These are phyloP conservation scores for Cercospora citrullina DNA, from an alignment of 2,329 filamentous ascomycete species.

Conservation along the genomic window DNA sequence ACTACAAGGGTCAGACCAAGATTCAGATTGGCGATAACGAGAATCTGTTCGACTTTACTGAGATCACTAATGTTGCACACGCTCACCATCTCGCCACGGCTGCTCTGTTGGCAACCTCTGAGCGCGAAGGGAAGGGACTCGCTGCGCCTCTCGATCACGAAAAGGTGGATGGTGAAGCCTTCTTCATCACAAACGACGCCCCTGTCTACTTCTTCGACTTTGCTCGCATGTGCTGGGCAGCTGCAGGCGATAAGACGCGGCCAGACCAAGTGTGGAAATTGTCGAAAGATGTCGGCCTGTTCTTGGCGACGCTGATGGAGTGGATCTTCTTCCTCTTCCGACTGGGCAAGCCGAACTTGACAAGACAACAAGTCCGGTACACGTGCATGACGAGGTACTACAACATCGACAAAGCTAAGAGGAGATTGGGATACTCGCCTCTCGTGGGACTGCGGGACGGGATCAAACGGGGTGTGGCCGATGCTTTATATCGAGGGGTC, in stretches of 20 bases:
- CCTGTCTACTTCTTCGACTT: conserved; percentile 56
- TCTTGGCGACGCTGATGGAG: conserved; percentile 47
- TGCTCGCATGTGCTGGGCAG: conserved; percentile 49
- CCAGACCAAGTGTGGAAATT: conserved; percentile 47
- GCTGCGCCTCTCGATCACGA: conserved; percentile 48
- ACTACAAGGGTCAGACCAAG: conserved; percentile 50
- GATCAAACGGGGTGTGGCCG: conserved; percentile 47
- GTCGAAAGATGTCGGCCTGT: conserved; percentile 44
- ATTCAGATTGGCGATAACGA: conserved; percentile 54
- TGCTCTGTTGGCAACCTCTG: conserved; percentile 50
- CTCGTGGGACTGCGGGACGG: conserved; percentile 68
- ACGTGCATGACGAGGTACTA: conserved; percentile 76
- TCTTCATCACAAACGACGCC: conserved; percentile 54
- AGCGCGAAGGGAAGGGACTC: conserved; percentile 35
- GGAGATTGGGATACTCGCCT: conserved; percentile 67
- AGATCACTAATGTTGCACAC: conserved; percentile 54
- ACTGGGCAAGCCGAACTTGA: conserved; percentile 50
- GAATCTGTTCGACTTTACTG: conserved; percentile 57
- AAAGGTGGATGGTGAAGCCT: conserved; percentile 53
- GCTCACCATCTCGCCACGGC: conserved; percentile 53
- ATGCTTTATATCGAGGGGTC: conserved; percentile 42
- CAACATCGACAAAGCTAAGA: conserved; percentile 73
- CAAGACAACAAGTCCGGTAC: conserved; percentile 57
- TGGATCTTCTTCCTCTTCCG: conserved; percentile 47
- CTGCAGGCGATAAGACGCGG: conserved; percentile 44